Conservation (phyloP, 257 asterid species). For the Ilex aquifolium region DNA sequence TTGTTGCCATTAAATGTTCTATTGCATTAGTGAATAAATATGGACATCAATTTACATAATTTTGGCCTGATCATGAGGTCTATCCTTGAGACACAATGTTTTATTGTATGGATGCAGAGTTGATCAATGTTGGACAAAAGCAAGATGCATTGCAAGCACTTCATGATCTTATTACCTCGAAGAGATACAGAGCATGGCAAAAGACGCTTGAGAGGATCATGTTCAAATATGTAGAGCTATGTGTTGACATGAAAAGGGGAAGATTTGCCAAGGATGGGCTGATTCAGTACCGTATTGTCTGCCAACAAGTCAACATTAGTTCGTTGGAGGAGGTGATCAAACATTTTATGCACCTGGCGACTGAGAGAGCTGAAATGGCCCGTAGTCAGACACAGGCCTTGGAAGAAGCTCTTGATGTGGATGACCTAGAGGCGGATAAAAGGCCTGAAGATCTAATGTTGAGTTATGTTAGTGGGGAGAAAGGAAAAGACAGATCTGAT, state of each 20-base stretch:
- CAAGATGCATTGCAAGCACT: slow-evolving; percentile 37
- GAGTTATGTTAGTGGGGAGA: slow-evolving; percentile 39
- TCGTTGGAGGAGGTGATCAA: slow-evolving; percentile 42
- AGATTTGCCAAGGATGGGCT: slow-evolving; percentile 32
- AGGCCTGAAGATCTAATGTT: slow-evolving; percentile 44
- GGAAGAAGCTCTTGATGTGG: slow-evolving; percentile 41
- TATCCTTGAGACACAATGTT: not conserved
- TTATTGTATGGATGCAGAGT: slow-evolving; percentile 20
- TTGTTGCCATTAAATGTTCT: not conserved
- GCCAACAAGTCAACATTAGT: slow-evolving; percentile 34
- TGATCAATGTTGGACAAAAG: slow-evolving; percentile 35
- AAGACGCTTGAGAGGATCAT: slow-evolving; percentile 33
- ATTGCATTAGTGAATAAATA: not conserved
- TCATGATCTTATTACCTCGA: slow-evolving; percentile 32
- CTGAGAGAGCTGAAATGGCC: slow-evolving; percentile 34
- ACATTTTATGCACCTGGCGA: slow-evolving; percentile 32
- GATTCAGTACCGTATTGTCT: slow-evolving; percentile 31
- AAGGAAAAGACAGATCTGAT: slow-evolving; percentile 38
- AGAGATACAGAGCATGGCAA: slow-evolving; percentile 40
- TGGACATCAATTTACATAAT: not conserved
- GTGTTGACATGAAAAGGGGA: slow-evolving; percentile 40
- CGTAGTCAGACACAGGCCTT: slow-evolving; percentile 33
- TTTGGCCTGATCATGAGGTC: not conserved
- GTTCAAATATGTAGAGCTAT: slow-evolving; percentile 38
- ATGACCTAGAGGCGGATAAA: slow-evolving; percentile 37